These are phyloP conservation scores for Penicillium vulpinum DNA, from an alignment of 2,329 filamentous ascomycete genomes.

Conservation along the genomic window DNA sequence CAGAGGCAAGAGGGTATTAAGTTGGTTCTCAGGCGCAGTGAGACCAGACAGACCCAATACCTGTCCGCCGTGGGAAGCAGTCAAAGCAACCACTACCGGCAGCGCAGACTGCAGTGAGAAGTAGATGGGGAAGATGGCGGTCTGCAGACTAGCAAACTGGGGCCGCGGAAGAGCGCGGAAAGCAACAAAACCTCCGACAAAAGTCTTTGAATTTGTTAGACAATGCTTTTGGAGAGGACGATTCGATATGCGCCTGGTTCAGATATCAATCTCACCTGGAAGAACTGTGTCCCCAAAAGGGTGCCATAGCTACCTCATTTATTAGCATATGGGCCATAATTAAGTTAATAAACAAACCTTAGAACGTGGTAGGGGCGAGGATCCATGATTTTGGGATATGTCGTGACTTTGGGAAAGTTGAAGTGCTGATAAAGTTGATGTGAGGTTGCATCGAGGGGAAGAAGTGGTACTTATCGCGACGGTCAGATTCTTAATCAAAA, in stretches of 20 bases:
- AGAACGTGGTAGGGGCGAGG: constrained; percentile 38
- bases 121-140: constrained; percentile 76
- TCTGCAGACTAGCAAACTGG: constrained; percentile 78
- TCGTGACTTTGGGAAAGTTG: constrained; percentile 11
- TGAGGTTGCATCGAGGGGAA: constrained; percentile 1
- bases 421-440: background rate
- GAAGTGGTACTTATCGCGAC: constrained; percentile 5
- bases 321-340: background rate
- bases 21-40: constrained; percentile 59
- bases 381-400: constrained; percentile 28
- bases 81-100: constrained; percentile 72
- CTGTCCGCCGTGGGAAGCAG: constrained; percentile 65
- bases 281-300: constrained; percentile 81
- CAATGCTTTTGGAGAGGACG: background rate
- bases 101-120: constrained; percentile 79
- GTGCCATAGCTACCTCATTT: constrained; percentile 70
- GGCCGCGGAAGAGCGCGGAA: constrained; percentile 75
- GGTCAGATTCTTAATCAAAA: background rate
- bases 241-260: background rate
- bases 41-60: constrained; percentile 33
- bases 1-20: constrained; percentile 67
- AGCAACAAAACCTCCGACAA: constrained; percentile 70
- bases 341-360: constrained; percentile 27
- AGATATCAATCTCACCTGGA: constrained; percentile 60
- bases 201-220: constrained; percentile 57